phyloP scores from a whole-genome alignment of 169 alveolate species.

The Plasmodium cynomolgi region DNA sequence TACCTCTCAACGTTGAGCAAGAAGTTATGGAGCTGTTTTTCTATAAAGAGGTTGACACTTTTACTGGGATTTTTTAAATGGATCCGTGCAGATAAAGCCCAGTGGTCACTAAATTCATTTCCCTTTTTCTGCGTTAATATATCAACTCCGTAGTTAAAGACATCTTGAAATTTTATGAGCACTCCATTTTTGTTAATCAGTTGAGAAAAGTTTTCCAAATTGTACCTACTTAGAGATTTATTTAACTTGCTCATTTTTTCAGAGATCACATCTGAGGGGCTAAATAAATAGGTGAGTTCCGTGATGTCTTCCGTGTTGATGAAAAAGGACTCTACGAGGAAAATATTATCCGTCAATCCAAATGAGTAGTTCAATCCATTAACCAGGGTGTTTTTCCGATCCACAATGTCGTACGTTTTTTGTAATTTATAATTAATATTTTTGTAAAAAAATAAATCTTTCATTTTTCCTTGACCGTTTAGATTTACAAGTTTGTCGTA shows the following conservation, averaged over 20 bases:
- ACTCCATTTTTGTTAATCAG: slow-evolving; percentile 60
- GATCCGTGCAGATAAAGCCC: slow-evolving; percentile 56
- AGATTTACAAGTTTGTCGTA: slow-evolving; percentile 34
- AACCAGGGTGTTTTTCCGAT: slow-evolving; percentile 53
- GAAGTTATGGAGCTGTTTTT: slow-evolving; percentile 39
- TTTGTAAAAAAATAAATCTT: slow-evolving; percentile 64
- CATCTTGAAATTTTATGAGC: slow-evolving; percentile 39
- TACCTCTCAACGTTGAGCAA: slow-evolving; percentile 52
- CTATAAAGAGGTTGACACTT: slow-evolving; percentile 40
- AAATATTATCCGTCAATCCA: slow-evolving; percentile 71
- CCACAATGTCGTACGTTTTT: slow-evolving; percentile 48
- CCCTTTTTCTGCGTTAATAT: slow-evolving; percentile 63
- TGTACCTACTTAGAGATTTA: slow-evolving; percentile 26
- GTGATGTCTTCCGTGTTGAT: slow-evolving; percentile 18
- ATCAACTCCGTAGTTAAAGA: slow-evolving; percentile 69
- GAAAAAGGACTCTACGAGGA: slow-evolving; percentile 49
- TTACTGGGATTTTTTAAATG: slow-evolving; percentile 15
- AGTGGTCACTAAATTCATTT: slow-evolving; percentile 66
- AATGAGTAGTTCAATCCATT: slow-evolving; percentile 60
- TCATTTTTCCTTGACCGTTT: slow-evolving; percentile 35
- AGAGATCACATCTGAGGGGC: slow-evolving; percentile 40
- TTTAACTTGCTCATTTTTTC: slow-evolving; percentile 43
- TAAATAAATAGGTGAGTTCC: slow-evolving; percentile 47
- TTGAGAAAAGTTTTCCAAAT: slow-evolving; percentile 19
- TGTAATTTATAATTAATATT: slow-evolving; percentile 67